Evolutionary conservation across 2,329 filamentous ascomycete genomes (phyloP).

Genomic region (Stemphylium lycopersici): DNA sequence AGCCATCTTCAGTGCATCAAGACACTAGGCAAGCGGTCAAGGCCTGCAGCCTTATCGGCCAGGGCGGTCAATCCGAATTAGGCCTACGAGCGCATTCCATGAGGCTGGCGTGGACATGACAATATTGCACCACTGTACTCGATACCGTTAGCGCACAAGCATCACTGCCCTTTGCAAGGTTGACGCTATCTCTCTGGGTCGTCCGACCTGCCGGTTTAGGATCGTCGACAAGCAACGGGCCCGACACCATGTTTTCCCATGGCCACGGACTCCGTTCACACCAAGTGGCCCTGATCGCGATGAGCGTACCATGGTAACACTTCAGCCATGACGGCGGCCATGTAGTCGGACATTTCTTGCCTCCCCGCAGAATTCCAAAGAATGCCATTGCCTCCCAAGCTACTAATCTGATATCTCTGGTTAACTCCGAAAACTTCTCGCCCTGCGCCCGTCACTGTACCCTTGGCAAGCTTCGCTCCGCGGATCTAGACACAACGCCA

Average conservation of each 20-base stretch:
- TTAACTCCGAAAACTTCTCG: background rate
- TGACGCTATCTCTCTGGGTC: conserved; percentile 3
- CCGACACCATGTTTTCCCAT: conserved; percentile 5
- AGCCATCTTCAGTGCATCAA: background rate
- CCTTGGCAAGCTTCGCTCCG: conserved; percentile 2
- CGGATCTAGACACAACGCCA: background rate
- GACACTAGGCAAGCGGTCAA: background rate
- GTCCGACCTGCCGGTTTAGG: conserved; percentile 8
- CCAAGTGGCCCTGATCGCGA: background rate
- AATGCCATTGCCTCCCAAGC: background rate
- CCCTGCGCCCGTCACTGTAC: background rate
- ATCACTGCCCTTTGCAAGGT: background rate
- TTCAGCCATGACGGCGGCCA: background rate
- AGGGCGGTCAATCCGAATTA: background rate
- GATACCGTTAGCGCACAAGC: conserved; percentile 4
- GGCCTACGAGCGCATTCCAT: conserved; percentile 4
- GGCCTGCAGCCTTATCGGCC: background rate
- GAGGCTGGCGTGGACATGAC: conserved; percentile 6
- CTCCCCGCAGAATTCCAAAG: background rate
- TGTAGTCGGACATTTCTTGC: background rate
- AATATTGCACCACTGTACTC: conserved; percentile 4
- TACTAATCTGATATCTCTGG: background rate
- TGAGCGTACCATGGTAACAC: conserved; percentile 1
- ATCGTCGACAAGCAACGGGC: background rate
- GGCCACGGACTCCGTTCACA: conserved; percentile 3